phyloP scores from a whole-genome alignment of 805 yeast species.

The Nakazawaea wickerhamii region DNA sequence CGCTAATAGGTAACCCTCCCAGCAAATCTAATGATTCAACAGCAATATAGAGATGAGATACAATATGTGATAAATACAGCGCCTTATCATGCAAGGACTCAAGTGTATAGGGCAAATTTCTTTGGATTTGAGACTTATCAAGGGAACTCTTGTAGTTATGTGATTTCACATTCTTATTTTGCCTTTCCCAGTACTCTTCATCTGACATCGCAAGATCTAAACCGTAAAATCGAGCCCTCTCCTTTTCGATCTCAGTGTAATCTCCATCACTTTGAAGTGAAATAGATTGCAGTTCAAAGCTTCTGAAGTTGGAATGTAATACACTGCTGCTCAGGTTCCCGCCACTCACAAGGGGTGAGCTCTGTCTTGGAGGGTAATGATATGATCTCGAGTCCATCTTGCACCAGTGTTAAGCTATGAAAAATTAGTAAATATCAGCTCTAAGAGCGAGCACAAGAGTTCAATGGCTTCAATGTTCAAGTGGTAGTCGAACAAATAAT shows the following conservation, averaged over 20 bases:
- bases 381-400: conserved; percentile 1
- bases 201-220: conserved; percentile 57
- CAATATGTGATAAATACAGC: conserved; percentile 70
- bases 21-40: conserved; percentile 68
- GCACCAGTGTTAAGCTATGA: neutral
- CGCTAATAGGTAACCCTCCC: conserved; percentile 61
- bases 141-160: conserved; percentile 20
- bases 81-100: conserved; percentile 68
- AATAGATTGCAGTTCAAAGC: neutral
- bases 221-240: conserved; percentile 28
- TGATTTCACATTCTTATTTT: conserved; percentile 18
- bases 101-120: conserved; percentile 60
- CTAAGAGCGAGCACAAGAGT: too few relatives aligned
- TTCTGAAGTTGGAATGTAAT: neutral
- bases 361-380: conserved; percentile 4
- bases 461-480: too few relatives aligned
- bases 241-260: conserved; percentile 16
- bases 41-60: conserved; percentile 75
- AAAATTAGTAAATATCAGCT: too few relatives aligned
- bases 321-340: neutral
- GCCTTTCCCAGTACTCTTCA: conserved; percentile 22
- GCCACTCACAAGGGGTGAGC: conserved; percentile 1
- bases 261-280: neutral
- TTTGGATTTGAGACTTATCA: conserved; percentile 20
- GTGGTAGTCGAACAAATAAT: too few relatives aligned